These are phyloP conservation scores for Lactuca sativa DNA, from an alignment of 129 eudicot genomes.

Conservation along the genomic window DNA sequence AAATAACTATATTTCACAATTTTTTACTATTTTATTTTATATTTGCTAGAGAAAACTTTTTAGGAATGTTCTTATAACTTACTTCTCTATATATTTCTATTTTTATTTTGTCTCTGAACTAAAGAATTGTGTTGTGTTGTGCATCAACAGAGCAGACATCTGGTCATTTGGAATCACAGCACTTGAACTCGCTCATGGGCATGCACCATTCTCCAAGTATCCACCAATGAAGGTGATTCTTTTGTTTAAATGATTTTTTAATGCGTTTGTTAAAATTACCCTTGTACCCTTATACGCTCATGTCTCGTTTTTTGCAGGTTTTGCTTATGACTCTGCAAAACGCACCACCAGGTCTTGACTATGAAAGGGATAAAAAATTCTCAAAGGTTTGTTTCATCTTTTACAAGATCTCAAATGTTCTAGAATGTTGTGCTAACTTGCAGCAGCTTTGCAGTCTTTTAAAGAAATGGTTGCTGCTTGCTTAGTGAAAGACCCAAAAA, in stretches of 20 bases:
- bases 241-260: background rate
- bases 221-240: slow-evolving; percentile 92
- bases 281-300: slow-evolving; percentile 2
- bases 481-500: slow-evolving; percentile 96
- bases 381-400: slow-evolving; percentile 66
- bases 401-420: slow-evolving; percentile 9
- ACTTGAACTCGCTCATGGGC: slow-evolving; percentile 99
- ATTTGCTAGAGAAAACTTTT: background rate
- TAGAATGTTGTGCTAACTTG: slow-evolving; percentile 33
- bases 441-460: slow-evolving; percentile 63
- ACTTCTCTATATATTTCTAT: background rate
- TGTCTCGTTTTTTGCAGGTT: slow-evolving; percentile 49
- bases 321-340: slow-evolving; percentile 92
- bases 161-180: slow-evolving; percentile 99
- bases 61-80: background rate
- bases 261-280: background rate
- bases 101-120: background rate
- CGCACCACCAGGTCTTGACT: slow-evolving; percentile 98
- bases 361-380: slow-evolving; percentile 90
- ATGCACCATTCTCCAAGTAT: slow-evolving; percentile 96
- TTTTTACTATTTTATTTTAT: no score
- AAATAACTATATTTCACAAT: no score
- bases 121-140: slow-evolving; percentile 26
- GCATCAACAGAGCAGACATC: slow-evolving; percentile 83
- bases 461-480: slow-evolving; percentile 95